These are phyloP conservation scores for Chlamydomonas urium DNA, from an alignment of 139 green algal genomes.

Conservation along the genomic window DNA sequence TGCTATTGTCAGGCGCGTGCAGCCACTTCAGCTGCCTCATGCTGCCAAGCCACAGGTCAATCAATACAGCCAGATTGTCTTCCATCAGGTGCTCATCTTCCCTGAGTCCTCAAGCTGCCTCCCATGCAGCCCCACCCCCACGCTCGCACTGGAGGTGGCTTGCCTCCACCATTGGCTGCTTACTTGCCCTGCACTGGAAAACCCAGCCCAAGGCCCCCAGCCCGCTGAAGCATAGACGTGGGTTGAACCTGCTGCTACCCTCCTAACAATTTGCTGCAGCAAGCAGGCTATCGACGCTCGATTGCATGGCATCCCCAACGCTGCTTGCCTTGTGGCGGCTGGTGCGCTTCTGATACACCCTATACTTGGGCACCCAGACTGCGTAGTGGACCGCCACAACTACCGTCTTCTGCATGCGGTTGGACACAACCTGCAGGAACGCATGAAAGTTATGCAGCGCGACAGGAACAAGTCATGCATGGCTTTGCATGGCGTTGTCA, in stretches of 20 bases:
- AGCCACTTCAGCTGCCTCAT: too few relatives aligned
- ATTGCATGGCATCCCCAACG: neutral
- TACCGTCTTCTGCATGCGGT: conserved; percentile 62
- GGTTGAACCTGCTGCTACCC: neutral
- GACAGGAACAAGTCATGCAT: too few relatives aligned
- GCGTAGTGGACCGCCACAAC: conserved; percentile 52
- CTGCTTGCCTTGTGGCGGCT: conserved; percentile 36
- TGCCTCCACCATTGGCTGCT: neutral
- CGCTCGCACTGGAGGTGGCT: too few relatives aligned
- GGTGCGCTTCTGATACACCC: conserved; percentile 47
- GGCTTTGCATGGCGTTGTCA: too few relatives aligned
- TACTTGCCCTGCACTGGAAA: neutral
- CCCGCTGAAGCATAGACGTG: too few relatives aligned
- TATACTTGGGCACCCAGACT: conserved; percentile 53
- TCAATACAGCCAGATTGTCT: too few relatives aligned
- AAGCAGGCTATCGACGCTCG: neutral
- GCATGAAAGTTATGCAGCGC: too few relatives aligned
- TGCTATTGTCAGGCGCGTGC: too few relatives aligned
- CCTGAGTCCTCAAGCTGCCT: too few relatives aligned
- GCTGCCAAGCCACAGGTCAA: too few relatives aligned
- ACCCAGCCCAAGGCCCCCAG: neutral
- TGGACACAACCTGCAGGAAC: conserved; percentile 59
- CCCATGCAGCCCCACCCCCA: too few relatives aligned
- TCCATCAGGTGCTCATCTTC: too few relatives aligned
- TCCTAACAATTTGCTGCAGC: neutral